Evolutionary conservation across 495 filamentous ascomycete species (phyloP), one percentile per base, ranked within the genome.

Genomic region (Neurospora sp.): DNA sequence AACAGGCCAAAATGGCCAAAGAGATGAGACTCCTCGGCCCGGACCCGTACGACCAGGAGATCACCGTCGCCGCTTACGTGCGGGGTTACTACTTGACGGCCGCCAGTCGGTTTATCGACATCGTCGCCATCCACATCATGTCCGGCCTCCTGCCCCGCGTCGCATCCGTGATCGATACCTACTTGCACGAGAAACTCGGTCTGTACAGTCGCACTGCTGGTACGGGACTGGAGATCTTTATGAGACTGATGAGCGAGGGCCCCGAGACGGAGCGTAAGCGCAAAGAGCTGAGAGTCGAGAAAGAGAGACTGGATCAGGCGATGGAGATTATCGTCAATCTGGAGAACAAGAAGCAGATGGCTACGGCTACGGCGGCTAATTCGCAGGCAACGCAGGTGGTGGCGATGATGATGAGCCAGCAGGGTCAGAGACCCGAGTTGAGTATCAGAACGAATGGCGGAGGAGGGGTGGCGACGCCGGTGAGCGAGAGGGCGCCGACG

Each of bases 71-170:
- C 0, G 82, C 84, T 0, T 87, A 85, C 65, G 83, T 88, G 14
- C 75, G 86, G 0, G 87, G 84, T 0, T 88, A 88, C 73, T 88
- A 88, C 61, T 79, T 83, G 27, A 86, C 84, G 4, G 85, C 86
- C 2, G 83, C 83, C 2, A 75, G 81, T 31, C 82, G 87, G 2
- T 87, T 88, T 65, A 80, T 84, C 1, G 87, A 89, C 74, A 79
- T 78, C 20, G 82, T 86, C 0, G 82, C 84, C 4, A 82, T 85
- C 31, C 79, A 81, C 72, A 82, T 88, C 44, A 82, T 84, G 73
- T 82, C 81, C 0, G 80, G 83, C n/a, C 74, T 87, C 14, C 79
- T 88, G 18, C 80, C 82, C 2, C 75, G 82, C 22, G 71, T 82
- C 1, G 78, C 73, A 0, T 61, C 76, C 16, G 71, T 79, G 0